These are phyloP conservation scores for Monosiga brevicollis DNA, from an alignment of 78 protist species.

Conservation along the genomic window DNA sequence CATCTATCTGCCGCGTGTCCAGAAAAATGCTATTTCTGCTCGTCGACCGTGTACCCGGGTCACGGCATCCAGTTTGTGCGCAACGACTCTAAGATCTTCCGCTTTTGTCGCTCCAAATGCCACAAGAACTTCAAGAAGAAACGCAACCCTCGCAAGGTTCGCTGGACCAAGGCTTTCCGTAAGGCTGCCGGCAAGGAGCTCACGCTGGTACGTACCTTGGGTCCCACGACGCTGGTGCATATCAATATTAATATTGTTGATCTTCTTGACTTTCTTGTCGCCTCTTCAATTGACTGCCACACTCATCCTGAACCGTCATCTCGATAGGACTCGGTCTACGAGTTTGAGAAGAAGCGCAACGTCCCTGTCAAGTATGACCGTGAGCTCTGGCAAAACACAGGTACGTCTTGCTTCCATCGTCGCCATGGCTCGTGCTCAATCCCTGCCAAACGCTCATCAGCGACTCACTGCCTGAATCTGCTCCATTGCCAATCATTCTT, in stretches of 20 bases:
- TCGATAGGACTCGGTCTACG: slow-evolving; percentile 68
- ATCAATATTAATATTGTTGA: no score
- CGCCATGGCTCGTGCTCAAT: no score
- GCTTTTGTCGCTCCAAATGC: slow-evolving; percentile 95
- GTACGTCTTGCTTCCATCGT: no score
- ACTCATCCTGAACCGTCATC: no score
- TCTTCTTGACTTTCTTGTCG: no score
- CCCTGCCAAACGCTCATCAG: no score
- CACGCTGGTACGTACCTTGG: slow-evolving; percentile 44
- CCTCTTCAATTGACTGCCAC: neutral
- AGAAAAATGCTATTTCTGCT: slow-evolving; percentile 90
- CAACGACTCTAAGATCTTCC: slow-evolving; percentile 88
- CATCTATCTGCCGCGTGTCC: no score
- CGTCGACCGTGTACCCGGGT: slow-evolving; percentile 91
- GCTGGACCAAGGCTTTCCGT: slow-evolving; percentile 98
- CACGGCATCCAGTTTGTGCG: slow-evolving; percentile 94
- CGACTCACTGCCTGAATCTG: no score
- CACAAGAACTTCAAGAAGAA: slow-evolving; percentile 85
- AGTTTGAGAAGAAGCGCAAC: slow-evolving; percentile 90
- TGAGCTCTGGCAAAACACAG: slow-evolving; percentile 57
- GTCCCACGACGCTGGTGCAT: no score
- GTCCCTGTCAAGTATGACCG: slow-evolving; percentile 89
- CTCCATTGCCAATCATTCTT: no score
- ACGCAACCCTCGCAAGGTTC: slow-evolving; percentile 94
- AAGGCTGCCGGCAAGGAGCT: slow-evolving; percentile 88